Evolutionary conservation across 306 rosid species (phyloP).

Genomic region (Cucumis sativus): Cucumber_9930_V3 NC_026657.2:12046001-12046500

Average conservation of each 20-base stretch:
- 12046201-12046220: too few species aligned
- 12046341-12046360: background rate
- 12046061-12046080: too few species aligned
- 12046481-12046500: background rate
- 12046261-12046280: too few species aligned
- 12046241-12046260: too few species aligned
- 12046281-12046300: too few species aligned
- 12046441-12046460: background rate
- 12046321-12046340: background rate
- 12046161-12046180: background rate
- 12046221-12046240: too few species aligned
- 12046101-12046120: too few species aligned
- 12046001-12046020: too few species aligned
- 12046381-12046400: background rate
- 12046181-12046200: too few species aligned
- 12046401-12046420: background rate
- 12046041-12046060: too few species aligned
- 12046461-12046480: background rate
- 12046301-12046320: background rate
- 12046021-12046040: too few species aligned
- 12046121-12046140: background rate
- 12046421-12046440: background rate
- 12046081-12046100: too few species aligned
- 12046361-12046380: background rate
- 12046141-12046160: background rate